Conservation (phyloP, 225 moss, liverwort and hornwort genomes). For the Thuidium tamariscinum region DNA sequence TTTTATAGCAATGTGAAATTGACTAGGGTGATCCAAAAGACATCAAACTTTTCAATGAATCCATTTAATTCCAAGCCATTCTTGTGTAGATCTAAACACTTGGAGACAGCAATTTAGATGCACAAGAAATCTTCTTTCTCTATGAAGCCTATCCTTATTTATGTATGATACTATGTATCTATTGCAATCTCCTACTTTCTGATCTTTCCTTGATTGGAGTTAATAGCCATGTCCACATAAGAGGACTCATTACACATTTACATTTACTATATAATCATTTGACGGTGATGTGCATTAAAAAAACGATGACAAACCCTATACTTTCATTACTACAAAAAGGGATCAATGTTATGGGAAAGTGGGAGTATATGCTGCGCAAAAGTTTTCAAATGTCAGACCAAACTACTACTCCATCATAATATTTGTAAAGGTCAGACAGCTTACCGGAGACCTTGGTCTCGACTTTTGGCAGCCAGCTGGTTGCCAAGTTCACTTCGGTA, state of each 20-base stretch:
- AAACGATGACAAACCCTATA: not conserved
- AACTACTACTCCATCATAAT: not conserved
- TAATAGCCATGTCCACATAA: not conserved
- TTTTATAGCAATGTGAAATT: not conserved
- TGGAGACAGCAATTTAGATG: fast-evolving
- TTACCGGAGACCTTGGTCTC: constrained; percentile 52
- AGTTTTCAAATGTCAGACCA: not conserved
- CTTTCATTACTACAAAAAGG: not conserved
- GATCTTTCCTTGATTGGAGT: not conserved
- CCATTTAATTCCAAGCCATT: not conserved
- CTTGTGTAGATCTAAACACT: not conserved
- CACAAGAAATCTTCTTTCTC: not conserved
- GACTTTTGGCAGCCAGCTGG: constrained; percentile 73
- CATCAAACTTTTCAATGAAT: not conserved
- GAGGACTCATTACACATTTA: not conserved
- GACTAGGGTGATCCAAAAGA: not conserved
- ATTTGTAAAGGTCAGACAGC: not conserved
- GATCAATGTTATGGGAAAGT: not conserved
- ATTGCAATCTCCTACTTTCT: not conserved
- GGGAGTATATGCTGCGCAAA: not conserved
- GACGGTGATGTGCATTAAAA: not conserved
- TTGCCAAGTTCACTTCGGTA: constrained; percentile 77
- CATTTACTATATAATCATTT: not conserved
- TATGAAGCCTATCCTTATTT: not conserved
- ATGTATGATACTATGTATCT: not conserved